These are phyloP conservation scores for Forsythia viridissima DNA, from an alignment of 257 asterid species.

Conservation along the genomic window DNA sequence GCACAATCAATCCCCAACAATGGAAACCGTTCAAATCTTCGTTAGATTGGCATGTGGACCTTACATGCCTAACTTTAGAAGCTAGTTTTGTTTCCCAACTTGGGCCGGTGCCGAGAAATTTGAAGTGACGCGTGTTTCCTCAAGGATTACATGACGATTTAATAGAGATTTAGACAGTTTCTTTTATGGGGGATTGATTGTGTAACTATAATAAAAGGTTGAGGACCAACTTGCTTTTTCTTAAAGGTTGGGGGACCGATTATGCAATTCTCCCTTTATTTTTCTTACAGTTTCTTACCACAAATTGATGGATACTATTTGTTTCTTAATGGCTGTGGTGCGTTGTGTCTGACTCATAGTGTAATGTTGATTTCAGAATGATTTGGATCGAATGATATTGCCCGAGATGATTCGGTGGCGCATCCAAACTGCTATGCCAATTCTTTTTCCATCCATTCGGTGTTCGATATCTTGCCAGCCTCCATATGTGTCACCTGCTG, in stretches of 20 bases:
- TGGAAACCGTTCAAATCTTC: too few species aligned
- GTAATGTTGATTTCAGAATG: constrained; percentile 55
- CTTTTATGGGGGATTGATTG: background rate
- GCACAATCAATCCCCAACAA: too few species aligned
- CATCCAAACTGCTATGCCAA: constrained; percentile 90
- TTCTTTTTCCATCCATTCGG: constrained; percentile 53
- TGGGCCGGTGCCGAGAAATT: too few species aligned
- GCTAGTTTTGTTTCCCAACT: too few species aligned
- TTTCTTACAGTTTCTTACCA: background rate
- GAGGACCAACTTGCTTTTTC: too few species aligned
- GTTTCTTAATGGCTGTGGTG: background rate
- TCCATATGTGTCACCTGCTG: constrained; percentile 59
- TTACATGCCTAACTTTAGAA: too few species aligned
- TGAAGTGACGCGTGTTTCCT: background rate
- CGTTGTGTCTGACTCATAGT: constrained; percentile 2
- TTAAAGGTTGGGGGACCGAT: background rate
- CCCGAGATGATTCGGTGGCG: constrained; percentile 82
- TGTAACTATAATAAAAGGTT: background rate
- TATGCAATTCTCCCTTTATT: background rate
- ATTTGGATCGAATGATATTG: constrained; percentile 79
- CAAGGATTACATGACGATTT: background rate
- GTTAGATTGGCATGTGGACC: too few species aligned
- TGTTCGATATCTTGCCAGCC: constrained; percentile 70
- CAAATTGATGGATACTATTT: background rate
- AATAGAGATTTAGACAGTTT: background rate